Base-by-base conservation (phyloP, 148 eudicot species). In the Gaultheria prostrata region DNA sequence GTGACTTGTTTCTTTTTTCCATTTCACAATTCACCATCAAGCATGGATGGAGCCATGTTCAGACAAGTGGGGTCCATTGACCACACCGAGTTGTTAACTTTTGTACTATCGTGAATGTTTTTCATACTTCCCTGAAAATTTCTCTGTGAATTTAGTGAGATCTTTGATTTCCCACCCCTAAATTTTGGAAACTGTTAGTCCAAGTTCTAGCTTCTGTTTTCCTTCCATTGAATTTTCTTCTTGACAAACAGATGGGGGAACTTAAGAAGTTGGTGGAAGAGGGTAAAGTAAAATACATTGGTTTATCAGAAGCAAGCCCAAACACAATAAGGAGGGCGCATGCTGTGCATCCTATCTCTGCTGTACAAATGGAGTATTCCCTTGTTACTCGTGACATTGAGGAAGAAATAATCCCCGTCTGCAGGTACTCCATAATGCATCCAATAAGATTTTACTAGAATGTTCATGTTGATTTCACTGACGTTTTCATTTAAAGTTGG, bases 261-360 rank as follows among this genome's bases (percentile, higher is more conserved):
- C 89, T 93, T 21, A 92, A 90, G 80, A 92, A 88, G 78, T 83
- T 93, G 76, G 97, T 91, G 81, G 92, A 92, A 81, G 97, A 93
- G 87, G 97, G 95, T 83, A 93, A 92, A 86, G 90, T 93, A 80
- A 93, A 83, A 80, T 91, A 89, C 83, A 80, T 93, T 77, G 95
- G 95, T n/a, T 82, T 93, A 54, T 93, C 97, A 14, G 95, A 93
- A 87, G 93, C 97, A 28, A 91, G 88, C 53, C 81, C 92, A 33
- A 88, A 90, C 85, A 92, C 97, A 5, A 91, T 93, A 70, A 90
- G 90, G 90, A 87, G 97, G 84, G 97, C 97, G 81, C 95, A 93
- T 77, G 93, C 93, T 5, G 90, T 93, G 83, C 93, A 93, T 86
- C 97, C 95, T 50, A 51, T 93, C 21, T 80, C 92, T 63, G 93